These are phyloP conservation scores for Argentina anserina DNA, from an alignment of 306 rosid genomes.

Conservation along the genomic window DNA sequence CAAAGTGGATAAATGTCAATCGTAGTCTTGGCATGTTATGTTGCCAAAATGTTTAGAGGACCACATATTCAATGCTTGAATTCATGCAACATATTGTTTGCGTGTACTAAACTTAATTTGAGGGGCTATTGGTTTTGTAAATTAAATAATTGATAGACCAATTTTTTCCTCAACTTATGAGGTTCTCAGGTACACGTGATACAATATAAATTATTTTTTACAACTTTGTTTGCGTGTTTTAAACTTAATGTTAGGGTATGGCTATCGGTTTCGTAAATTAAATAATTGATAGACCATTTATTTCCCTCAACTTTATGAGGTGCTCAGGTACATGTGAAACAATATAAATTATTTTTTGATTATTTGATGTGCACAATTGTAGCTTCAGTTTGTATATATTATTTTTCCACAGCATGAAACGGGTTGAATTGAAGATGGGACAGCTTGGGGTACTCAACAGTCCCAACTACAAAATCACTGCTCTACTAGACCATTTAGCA, in stretches of 20 bases:
- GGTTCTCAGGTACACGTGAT: not conserved
- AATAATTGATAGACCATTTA: not conserved
- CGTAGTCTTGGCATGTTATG: not conserved
- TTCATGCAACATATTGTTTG: not conserved
- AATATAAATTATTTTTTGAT: not conserved
- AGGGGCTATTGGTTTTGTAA: not conserved
- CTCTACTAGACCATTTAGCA: conserved; percentile 83
- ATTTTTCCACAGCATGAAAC: conserved; percentile 64
- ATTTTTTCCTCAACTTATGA: not conserved
- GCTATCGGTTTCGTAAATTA: not conserved
- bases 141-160: not conserved
- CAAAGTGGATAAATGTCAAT: not conserved
- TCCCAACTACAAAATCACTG: conserved; percentile 93
- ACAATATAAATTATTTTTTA: not conserved
- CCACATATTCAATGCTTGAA: not conserved
- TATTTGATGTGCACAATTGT: not conserved
- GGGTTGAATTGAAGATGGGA: conserved; percentile 91
- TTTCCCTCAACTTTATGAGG: not conserved
- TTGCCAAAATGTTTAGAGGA: not conserved
- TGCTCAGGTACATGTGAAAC: not conserved
- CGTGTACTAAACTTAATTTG: not conserved
- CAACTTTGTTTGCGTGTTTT: not conserved
- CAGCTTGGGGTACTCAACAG: conserved; percentile 89
- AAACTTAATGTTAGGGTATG: not conserved
- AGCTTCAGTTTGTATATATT: conserved; percentile 8